A percentile compares a stretch with the other conserved stretches of the same genome.
phyloP scores from a whole-genome alignment of 352 stramenopile genomes.

The Phytophthora pinifolia region DNA sequence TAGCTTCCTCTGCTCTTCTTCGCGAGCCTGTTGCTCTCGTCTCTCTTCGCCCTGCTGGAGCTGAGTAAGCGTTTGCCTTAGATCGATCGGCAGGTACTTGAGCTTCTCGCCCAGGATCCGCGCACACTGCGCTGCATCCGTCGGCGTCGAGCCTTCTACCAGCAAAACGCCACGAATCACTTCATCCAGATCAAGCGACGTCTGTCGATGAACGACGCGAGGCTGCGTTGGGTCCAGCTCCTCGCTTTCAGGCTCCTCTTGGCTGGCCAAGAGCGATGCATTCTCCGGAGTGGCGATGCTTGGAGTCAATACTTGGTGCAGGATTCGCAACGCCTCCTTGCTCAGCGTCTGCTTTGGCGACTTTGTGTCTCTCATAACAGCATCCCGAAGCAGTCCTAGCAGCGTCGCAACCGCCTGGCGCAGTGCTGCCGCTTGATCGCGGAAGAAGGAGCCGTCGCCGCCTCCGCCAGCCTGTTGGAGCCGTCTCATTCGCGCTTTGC shows the following conservation, averaged over 20 bases:
- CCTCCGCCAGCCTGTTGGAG: constrained; percentile 29
- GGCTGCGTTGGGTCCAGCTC: constrained; percentile 12
- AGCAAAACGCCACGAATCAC: constrained; percentile 51
- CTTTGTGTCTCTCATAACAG: constrained; percentile 56
- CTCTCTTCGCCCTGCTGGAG: constrained; percentile 27
- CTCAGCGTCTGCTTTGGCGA: constrained; percentile 57
- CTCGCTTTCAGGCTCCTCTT: constrained; percentile 11
- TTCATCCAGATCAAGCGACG: constrained; percentile 44
- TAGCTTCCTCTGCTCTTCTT: constrained; percentile 15
- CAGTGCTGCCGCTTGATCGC: constrained; percentile 39
- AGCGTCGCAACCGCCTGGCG: constrained; percentile 42
- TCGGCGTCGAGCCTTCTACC: constrained; percentile 36
- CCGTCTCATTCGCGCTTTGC: constrained; percentile 38
- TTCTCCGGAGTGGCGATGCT: constrained; percentile 1
- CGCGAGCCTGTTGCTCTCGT: constrained; percentile 10
- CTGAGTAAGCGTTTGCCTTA: constrained; percentile 28
- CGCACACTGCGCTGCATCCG: constrained; percentile 43
- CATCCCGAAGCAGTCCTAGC: constrained; percentile 43
- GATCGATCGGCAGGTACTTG: constrained; percentile 47
- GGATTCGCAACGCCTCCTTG: constrained; percentile 47
- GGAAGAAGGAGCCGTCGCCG: constrained; percentile 43
- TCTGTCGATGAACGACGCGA: constrained; percentile 14
- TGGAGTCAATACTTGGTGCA: constrained; percentile 28
- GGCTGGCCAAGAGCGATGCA: background rate
- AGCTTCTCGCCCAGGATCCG: constrained; percentile 38